Evolutionary conservation across 1,139 yeast genomes (phyloP), one percentile per base, ranked within the genome.

Genomic region (Yamadazyma diddensiae): DNA sequence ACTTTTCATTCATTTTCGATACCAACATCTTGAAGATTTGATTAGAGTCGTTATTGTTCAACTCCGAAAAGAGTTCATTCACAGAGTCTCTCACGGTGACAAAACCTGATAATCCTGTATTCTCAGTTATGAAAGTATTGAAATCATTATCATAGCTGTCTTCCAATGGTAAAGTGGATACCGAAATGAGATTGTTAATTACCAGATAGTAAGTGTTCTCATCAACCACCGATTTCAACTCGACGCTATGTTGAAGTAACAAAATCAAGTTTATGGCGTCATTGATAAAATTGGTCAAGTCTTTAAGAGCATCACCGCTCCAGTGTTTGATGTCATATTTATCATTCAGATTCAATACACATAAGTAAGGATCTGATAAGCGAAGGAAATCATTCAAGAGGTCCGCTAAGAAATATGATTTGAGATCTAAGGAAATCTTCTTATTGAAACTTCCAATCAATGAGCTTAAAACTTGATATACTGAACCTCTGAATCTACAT

Each of bases 81-180:
- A 76, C 53, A 0, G 79, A 63, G 34, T 79, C 83, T 38, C 92
- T 65, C 2, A 74, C 69, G 4, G 68, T 54, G 9, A 59, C 57
- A 6, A 60, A 68, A 17, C 71, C 62, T 1, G 74, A 62, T 25
- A 85, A 63, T 1, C 88, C 95, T 1, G 85, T 70, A 36, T 83
- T 86, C 26, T 79, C 82, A 5, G 86, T 74, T 5, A 86, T 83
- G 53, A 76, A 87, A 5, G 57, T 61, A 47, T 86, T 85, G 50
- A 79, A 73, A 49, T 87, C 92, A 1, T 60, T 64, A 8, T 53
- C 56, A 37, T 64, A 69, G 12, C 53, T 59, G 18, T 62, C 67
- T 10, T 47, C 57, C 5, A 44, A 38, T 1, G 70, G 56, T 19
- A 65, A 46, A 2, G 52, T 41, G 1, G 67, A 28, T 12, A 57